Conservation (phyloP, 2,329 filamentous ascomycete species). For the Orbilia brochopaga region DNA sequence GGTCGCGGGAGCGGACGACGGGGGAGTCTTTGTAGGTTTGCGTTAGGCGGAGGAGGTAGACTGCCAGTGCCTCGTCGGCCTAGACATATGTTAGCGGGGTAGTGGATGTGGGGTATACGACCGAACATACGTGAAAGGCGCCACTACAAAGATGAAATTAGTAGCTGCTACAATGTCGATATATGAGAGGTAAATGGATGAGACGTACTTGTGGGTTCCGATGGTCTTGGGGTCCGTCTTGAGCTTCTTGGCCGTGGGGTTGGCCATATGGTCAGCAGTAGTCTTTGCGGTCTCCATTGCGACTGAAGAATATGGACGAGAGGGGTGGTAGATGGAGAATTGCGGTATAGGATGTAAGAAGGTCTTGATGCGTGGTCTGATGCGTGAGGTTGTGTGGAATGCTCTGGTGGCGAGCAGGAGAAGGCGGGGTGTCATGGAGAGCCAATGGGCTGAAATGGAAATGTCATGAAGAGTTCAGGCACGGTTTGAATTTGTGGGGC, state of each 20-base stretch:
- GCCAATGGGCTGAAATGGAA: background rate
- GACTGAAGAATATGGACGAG: too few species aligned
- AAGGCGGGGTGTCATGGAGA: background rate
- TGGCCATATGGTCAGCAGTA: slow-evolving; percentile 28
- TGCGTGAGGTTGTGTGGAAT: background rate
- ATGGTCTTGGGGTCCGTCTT: slow-evolving; percentile 75
- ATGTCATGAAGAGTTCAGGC: too few species aligned
- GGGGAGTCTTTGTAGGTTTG: slow-evolving; percentile 76
- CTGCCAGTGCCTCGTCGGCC: slow-evolving; percentile 94
- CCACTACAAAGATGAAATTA: slow-evolving; percentile 58
- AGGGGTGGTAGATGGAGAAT: background rate
- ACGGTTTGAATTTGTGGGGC: too few species aligned
- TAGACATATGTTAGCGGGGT: slow-evolving; percentile 24
- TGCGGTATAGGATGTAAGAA: background rate
- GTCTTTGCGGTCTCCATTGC: slow-evolving; percentile 38
- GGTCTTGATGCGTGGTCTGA: background rate
- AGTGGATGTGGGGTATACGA: background rate
- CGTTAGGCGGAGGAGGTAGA: slow-evolving; percentile 90
- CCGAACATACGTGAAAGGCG: slow-evolving; percentile 74
- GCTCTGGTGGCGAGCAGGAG: background rate
- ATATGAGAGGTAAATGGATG: slow-evolving; percentile 20
- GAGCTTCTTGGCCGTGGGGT: slow-evolving; percentile 71
- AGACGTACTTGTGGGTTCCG: slow-evolving; percentile 81
- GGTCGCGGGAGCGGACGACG: slow-evolving; percentile 87
- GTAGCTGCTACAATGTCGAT: too few species aligned